Evolutionary conservation across 768 basidiomycete species (phyloP), one percentile per base, ranked within the genome.

Genomic region (Phylloporus rhodoxanthus): DNA sequence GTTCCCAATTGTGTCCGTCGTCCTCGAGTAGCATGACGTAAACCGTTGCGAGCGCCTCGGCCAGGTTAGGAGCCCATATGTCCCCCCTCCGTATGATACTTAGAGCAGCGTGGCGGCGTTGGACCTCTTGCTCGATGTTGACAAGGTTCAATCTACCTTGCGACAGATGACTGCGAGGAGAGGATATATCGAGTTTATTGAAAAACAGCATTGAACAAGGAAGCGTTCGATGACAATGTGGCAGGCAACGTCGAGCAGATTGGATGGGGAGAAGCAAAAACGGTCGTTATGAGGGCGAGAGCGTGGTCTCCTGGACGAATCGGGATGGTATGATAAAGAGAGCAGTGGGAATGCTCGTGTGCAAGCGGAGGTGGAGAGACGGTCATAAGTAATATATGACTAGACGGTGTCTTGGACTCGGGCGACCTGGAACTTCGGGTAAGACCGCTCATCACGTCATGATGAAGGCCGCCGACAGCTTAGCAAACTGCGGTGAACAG

Each of bases 1-100:
- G 79, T 43, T 68, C 68, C 33, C 70, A 56, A 57, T 81, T 81
- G 52, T 70, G 73, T 41, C 70, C 72, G 46, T 73, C 75, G 23
- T 79, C 74, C 53, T 83, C 80, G 28, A 81, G 72, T 36, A 81
- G 65, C 78, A 85, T 81, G 30, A 76, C 60, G 57, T 77, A 81
- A 45, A 78, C 72, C 0, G 72, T 72, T 68, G 77, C 77, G 26
- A 85, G 61, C 10, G 73, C 74, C 49, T 77, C 72, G 0, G 64
- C 68, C 8, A 79, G 59, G 14, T 55, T 47, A 25, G 70, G 63
- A 50, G 71, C 57, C 54, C 72, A 63, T 25, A 75, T 48, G 2
- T 64, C 59, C 4, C 66, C 65, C n/a, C 53, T 56, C 19, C 71
- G 72, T 61, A 82, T 70, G 45, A 73, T 59, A 13, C 74, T 69